These are phyloP conservation scores for Phytophthora syringae DNA, from an alignment of 352 stramenopile genomes.

Conservation along the genomic window DNA sequence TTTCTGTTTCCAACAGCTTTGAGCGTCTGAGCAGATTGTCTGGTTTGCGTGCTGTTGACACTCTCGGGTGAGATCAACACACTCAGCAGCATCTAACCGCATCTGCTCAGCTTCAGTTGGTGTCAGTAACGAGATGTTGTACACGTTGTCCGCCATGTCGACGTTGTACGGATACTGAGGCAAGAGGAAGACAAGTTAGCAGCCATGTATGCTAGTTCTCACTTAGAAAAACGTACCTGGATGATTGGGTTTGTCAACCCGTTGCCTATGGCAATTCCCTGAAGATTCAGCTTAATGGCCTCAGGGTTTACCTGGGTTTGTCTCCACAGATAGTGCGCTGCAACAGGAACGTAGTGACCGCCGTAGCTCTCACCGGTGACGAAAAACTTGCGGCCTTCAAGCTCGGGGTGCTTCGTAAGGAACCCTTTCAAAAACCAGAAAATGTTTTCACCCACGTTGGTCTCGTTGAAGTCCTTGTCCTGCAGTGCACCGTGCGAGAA, in stretches of 20 bases:
- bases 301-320: slow-evolving; percentile 42
- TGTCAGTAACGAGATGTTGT: slow-evolving; percentile 73
- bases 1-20: slow-evolving; percentile 46
- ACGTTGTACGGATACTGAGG: slow-evolving; percentile 45
- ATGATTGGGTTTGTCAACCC: slow-evolving; percentile 54
- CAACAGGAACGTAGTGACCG: slow-evolving; percentile 62
- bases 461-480: slow-evolving; percentile 48
- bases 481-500: slow-evolving; percentile 47
- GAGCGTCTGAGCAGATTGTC: too few relatives aligned
- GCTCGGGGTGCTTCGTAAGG: slow-evolving; percentile 46
- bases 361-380: slow-evolving; percentile 67
- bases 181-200: too few relatives aligned
- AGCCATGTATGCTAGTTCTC: too few relatives aligned
- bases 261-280: slow-evolving; percentile 70
- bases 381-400: slow-evolving; percentile 53
- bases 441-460: slow-evolving; percentile 57
- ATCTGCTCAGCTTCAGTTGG: slow-evolving; percentile 19
- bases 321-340: slow-evolving; percentile 53
- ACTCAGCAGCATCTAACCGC: too few relatives aligned
- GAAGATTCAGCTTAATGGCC: slow-evolving; percentile 35
- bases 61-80: slow-evolving; percentile 46
- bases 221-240: too few relatives aligned
- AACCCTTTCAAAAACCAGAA: slow-evolving; percentile 66
- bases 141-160: slow-evolving; percentile 74
- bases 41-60: too few relatives aligned